Base-by-base conservation (phyloP, 2,329 filamentous ascomycete species). In the Bipolaris oryzae region DNA sequence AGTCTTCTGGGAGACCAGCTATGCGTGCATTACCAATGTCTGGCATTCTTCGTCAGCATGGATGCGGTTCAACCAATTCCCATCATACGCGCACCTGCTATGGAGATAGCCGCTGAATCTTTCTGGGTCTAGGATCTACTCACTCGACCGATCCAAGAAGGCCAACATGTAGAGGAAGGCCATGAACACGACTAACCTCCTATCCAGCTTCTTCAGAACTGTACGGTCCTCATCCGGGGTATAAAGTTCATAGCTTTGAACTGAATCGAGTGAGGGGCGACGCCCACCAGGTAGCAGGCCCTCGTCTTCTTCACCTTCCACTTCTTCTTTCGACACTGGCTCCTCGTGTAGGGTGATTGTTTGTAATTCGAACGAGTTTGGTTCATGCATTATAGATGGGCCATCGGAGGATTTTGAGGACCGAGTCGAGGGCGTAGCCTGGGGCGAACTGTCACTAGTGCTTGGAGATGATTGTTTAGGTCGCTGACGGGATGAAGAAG, bases 101-200 rank as follows among this genome's bases (percentile, higher is more conserved):
- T 50, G 35, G 39, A 50, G 46, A 15, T 44, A 33, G 42, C 33
- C 18, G 18, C n/a, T 34, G 21, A 39, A 34, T 31, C 25, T 33
- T 20, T 20, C 7, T 16, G 18, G 31, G 21, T 52, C 54, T 38
- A 50, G 49, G 54, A 61, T 53, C 35, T 33, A 69, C 74, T 67
- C 80, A 92, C 91, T 96, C 16, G 90, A 93, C 63, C 92, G 84
- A 75, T 96, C 92, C 63, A 96, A 77, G 72, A 96, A 96, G 61
- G 88, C 89, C 60, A 96, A 80, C 81, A 96, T 84, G 73, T 95
- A 97, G 11, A 96, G 81, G 56, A 94, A 74, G 10, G 91, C 89
- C 61, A 96, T 83, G 72, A 96, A 96, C 1, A 90, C 74, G 5
- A 96, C 91, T 50, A 97, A 82, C 62, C 84, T 85, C 53, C 85